Evolutionary conservation across 305 asterid genomes (phyloP), one percentile per base, ranked within the genome.

Genomic region (Euphrasia arctica): DNA sequence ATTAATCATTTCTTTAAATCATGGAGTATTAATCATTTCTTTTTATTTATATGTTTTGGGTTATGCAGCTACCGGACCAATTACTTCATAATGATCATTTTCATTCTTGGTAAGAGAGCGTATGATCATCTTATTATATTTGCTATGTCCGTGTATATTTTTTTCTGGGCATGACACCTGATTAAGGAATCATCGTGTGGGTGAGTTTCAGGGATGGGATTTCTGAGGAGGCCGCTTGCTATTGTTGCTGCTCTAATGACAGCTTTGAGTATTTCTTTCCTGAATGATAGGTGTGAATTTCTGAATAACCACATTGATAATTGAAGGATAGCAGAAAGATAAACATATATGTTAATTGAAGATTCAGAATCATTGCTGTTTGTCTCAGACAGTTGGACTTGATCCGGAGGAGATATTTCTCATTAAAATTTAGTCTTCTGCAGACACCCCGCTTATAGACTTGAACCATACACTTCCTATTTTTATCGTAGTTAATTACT

Each of bases 41-140:
- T 58, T 31, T 64, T 70, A 7, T 64, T 39, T 9, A 45, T 68
- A 28, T 54, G 11, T 41, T 60, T 52, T 64, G 34, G 27, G 43
- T 57, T 63, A 74, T 73, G 94, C 94, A 91, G 97, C 82, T 91
- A 88, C 69, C 80, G 98, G 84, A 84, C 98, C 47, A 91, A 91
- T 78, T 91, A 88, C 71, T 91, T 91, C 85, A 58, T 91, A 9
- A 80, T 85, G 98, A 78, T 86, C 78, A 74, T 78, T 63, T 54
- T 85, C 78, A 85, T 84, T 82, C 95, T 91, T 54, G 98, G 98
- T 91, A 85, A 78, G 85, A 51, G 63, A 34, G 13, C 1, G 10
- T 50, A 12, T 18, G 2, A 25, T 54, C 41, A 9, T 18, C 22
- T 15, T 52, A 22, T 15, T 74, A 6, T 43, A 57, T 54, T 62